Evolutionary conservation across 2,329 filamentous ascomycete genomes (phyloP), one percentile per base, ranked within the genome.

Genomic region (Cladosporium sp.): DNA sequence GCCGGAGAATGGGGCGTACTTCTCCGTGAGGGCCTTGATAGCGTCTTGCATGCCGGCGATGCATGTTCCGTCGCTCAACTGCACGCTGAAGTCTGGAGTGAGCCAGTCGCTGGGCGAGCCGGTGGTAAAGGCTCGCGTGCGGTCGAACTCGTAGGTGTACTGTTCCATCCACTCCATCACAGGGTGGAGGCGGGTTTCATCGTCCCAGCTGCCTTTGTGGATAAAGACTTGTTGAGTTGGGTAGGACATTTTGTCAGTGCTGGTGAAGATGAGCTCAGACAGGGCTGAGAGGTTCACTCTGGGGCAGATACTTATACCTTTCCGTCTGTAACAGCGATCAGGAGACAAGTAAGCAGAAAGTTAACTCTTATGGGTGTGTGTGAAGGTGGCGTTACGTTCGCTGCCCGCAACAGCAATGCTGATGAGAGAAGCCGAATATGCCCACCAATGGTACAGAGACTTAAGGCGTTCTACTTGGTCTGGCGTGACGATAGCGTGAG

Each of bases 151-250:
- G 11, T 33, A 59, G 23, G 71, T 72, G 67, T 73, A 73, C 5
- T 69, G n/a, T 49, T 73, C 69, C 68, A 74, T 71, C 67, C 68
- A 75, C 31, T 68, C 69, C 70, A 72, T 69, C 16, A 66, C 67
- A 16, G 72, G 71, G 52, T 74, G 72, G 18, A 63, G 40, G 28
- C 71, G 72, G 26, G 66, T 69, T 2, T 68, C 64, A n/a, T 67
- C 65, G 62, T 67, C 66, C 69, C 72, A 73, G 49, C 29, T 55
- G 23, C 69, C 70, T 10, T 65, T 49, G 57, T 68, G 62, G 63
- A 74, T 62, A 61, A 71, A 73, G 58, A 65, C 67, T 53, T 67
- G 66, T 29, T 66, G 63, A 50, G 70, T 72, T 57, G 68, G 65
- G 63, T 65, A 70, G 52, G 71, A 68, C 72, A 76, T 71, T 11